Conservation (phyloP, 2,329 filamentous ascomycete genomes). For the Pseudocercospora fijiensis region DNA sequence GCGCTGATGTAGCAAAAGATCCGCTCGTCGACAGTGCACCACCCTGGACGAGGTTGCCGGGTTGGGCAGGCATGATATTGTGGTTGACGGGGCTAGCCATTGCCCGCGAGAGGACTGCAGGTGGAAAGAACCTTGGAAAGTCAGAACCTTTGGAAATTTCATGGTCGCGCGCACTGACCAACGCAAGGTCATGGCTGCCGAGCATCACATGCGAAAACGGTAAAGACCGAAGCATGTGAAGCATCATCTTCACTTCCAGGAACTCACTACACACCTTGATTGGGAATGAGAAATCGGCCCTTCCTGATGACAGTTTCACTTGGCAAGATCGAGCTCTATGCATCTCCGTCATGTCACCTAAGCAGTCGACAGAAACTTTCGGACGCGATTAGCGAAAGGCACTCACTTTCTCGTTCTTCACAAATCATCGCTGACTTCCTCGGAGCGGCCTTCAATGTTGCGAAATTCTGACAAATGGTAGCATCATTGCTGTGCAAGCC, state of each 20-base stretch:
- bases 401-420: too few species aligned
- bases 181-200: not conserved
- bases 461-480: too few species aligned
- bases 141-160: not conserved
- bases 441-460: too few species aligned
- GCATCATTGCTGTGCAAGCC: too few species aligned
- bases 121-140: not conserved
- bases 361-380: too few species aligned
- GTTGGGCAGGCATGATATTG: not conserved
- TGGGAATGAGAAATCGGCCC: not conserved
- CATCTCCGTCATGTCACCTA: not conserved
- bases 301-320: not conserved
- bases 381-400: too few species aligned
- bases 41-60: not conserved
- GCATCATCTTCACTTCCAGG: not conserved
- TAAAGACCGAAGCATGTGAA: not conserved
- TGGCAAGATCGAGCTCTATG: not conserved
- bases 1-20: not conserved
- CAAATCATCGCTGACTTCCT: too few species aligned
- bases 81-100: not conserved
- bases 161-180: not conserved
- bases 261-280: not conserved
- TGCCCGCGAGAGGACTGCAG: not conserved
- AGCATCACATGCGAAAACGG: not conserved
- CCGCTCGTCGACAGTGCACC: not conserved